Evolutionary conservation across 108 stramenopile genomes (phyloP).

Genomic region (Nannochloropsis gaditana): DNA sequence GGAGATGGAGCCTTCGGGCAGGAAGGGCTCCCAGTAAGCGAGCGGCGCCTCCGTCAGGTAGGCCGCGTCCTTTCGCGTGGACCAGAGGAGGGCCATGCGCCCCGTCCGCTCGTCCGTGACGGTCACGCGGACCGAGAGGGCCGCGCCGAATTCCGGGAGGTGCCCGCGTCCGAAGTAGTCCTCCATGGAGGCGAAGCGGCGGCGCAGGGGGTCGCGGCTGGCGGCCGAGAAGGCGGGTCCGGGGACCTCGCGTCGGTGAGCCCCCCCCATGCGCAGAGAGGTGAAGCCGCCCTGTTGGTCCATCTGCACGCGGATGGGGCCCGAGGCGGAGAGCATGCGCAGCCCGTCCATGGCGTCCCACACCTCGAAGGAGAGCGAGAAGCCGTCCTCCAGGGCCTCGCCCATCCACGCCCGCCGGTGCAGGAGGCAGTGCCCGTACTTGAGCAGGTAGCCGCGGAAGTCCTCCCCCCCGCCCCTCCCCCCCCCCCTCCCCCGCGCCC

Average conservation of each 20-base stretch:
- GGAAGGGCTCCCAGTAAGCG: background rate
- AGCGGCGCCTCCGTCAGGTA: background rate
- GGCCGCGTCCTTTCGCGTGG: background rate
- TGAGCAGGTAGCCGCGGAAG: background rate
- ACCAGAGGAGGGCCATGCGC: background rate
- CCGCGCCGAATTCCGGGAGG: background rate
- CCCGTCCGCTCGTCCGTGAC: background rate
- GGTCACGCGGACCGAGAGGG: background rate
- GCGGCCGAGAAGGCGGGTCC: background rate
- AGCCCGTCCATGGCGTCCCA: background rate
- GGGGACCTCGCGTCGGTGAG: background rate
- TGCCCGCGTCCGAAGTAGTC: background rate
- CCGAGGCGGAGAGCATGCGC: background rate
- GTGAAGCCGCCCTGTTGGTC: background rate
- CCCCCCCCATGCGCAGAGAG: background rate
- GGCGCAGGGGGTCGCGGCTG: background rate
- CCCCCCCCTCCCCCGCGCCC: background rate
- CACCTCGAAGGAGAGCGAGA: background rate
- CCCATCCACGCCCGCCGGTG: background rate
- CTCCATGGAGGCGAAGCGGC: background rate
- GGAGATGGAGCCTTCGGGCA: constrained; percentile 12
- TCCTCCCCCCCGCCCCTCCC: background rate
- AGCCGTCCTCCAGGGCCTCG: background rate
- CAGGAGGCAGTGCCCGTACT: background rate
- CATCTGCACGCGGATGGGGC: background rate